Conservation (phyloP, 2,329 filamentous ascomycete species). For the Aspergillus terreus region DNA sequence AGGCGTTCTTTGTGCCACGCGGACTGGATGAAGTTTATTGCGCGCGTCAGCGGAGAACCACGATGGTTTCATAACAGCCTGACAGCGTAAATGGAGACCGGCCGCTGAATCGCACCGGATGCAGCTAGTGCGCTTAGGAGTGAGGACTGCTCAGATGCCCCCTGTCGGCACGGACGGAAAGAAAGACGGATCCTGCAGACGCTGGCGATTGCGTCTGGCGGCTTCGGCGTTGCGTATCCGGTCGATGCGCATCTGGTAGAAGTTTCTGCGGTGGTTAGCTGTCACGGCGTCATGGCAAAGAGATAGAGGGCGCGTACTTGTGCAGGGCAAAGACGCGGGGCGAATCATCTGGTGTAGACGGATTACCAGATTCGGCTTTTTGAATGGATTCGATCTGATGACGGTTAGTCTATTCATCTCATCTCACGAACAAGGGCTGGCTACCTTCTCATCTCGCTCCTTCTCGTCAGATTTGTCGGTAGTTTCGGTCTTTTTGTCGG, state of each 20-base stretch:
- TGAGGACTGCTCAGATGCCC: conserved; percentile 23
- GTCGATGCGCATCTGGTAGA: conserved; percentile 81
- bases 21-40: too few relatives aligned
- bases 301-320: conserved; percentile 53
- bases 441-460: conserved; percentile 54
- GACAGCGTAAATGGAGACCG: too few relatives aligned
- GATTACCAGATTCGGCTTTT: conserved; percentile 33
- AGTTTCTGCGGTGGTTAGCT: conserved; percentile 53
- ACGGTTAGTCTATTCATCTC: conserved; percentile 1
- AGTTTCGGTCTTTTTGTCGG: conserved; percentile 42
- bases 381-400: conserved; percentile 41
- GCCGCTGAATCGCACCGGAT: too few relatives aligned
- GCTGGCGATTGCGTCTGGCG: conserved; percentile 76
- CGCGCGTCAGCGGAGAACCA: too few relatives aligned
- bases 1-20: too few relatives aligned
- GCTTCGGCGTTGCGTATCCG: conserved; percentile 74
- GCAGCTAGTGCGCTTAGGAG: too few relatives aligned
- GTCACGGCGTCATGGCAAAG: neutral
- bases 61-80: too few relatives aligned
- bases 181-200: conserved; percentile 69
- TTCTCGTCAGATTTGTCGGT: conserved; percentile 39
- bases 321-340: conserved; percentile 80
- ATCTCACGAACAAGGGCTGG: neutral
- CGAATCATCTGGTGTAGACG: conserved; percentile 56
- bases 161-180: conserved; percentile 83